A percentile compares a stretch with the other conserved stretches of the same genome.
Evolutionary conservation across 306 rosid species (phyloP).

Genomic region (Aeschynomene evenia): DNA sequence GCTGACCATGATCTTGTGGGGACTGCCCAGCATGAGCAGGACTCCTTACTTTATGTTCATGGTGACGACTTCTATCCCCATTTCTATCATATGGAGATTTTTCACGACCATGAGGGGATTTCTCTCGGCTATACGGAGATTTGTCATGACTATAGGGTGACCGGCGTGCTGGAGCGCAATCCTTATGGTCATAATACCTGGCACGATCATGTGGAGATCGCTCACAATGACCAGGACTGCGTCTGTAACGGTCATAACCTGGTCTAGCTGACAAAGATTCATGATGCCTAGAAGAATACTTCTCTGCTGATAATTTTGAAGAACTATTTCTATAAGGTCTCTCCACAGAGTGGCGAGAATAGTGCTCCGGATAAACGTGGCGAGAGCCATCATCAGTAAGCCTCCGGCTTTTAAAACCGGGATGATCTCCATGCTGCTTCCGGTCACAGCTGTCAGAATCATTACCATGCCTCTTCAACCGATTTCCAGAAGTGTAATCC

Average conservation of each 20-base stretch:
- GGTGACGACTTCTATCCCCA: conserved; percentile 68
- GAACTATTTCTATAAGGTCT: conserved; percentile 63
- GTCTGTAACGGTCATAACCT: conserved; percentile 68
- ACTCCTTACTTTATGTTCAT: conserved; percentile 70
- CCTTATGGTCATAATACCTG: conserved; percentile 68
- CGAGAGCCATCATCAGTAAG: conserved; percentile 70
- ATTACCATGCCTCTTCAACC: conserved; percentile 69
- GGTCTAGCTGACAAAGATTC: conserved; percentile 66
- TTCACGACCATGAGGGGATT: conserved; percentile 62
- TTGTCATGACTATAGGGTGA: conserved; percentile 45
- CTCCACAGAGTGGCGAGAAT: conserved; percentile 64
- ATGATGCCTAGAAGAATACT: conserved; percentile 62
- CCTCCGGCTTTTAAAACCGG: conserved; percentile 61
- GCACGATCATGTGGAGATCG: conserved; percentile 76
- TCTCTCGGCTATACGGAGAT: conserved; percentile 55
- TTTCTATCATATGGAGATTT: conserved; percentile 58
- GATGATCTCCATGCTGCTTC: conserved; percentile 63
- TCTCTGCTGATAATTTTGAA: conserved; percentile 58
- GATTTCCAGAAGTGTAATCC: conserved; percentile 62
- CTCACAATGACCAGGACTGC: conserved; percentile 84
- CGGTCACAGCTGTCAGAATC: conserved; percentile 68
- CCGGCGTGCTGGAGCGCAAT: conserved; percentile 57
- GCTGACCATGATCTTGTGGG: conserved; percentile 60
- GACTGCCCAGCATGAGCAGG: conserved; percentile 49
- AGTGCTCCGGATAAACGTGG: conserved; percentile 53